These are phyloP conservation scores for Plasmodium cynomolgi DNA, from an alignment of 169 alveolate species.

Conservation along the genomic window DNA sequence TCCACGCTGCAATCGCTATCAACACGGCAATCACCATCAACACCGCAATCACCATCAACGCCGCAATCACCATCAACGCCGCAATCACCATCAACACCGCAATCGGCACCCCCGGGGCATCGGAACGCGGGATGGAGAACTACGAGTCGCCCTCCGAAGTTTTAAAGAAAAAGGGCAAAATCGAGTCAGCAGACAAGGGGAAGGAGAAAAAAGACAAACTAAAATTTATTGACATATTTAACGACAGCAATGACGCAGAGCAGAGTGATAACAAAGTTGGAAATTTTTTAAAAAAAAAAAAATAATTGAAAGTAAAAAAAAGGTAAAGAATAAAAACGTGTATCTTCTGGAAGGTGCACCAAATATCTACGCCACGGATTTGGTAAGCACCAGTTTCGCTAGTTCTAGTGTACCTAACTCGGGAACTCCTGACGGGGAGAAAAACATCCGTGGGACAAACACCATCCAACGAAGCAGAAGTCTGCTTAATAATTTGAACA, in stretches of 20 bases:
- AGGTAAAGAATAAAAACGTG: constrained; percentile 1
- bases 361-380: neutral
- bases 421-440: neutral
- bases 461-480: neutral
- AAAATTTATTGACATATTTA: constrained; percentile 53
- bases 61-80: neutral
- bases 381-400: neutral
- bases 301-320: constrained; percentile 1
- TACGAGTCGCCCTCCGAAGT: constrained; percentile 72
- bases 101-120: neutral
- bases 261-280: neutral
- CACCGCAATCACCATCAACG: neutral
- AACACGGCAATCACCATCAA: neutral
- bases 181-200: neutral
- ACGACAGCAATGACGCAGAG: constrained; percentile 37
- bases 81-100: neutral
- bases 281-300: constrained; percentile 5
- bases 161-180: constrained; percentile 37
- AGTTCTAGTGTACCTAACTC: neutral
- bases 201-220: constrained; percentile 5
- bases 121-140: constrained; percentile 18
- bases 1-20: neutral
- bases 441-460: neutral
- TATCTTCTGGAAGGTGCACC: neutral
- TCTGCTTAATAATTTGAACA: neutral